A percentile compares a stretch with the other conserved stretches of the same genome.
These are phyloP conservation scores for Papiliotrema flavescens DNA, from an alignment of 1,284 basidiomycete genomes.

Conservation along the genomic window DNA sequence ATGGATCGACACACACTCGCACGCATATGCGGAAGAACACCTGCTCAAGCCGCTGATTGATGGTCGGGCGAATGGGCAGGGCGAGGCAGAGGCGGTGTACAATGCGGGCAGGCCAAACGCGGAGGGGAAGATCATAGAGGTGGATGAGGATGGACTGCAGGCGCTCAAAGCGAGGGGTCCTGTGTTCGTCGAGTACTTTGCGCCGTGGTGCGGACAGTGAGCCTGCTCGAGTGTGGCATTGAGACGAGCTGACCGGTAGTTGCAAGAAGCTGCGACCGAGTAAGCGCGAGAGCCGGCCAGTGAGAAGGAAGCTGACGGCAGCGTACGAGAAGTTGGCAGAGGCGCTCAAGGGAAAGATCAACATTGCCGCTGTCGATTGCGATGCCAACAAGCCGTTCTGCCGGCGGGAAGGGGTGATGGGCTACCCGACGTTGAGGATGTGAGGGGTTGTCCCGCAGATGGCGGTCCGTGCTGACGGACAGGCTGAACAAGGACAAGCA, in stretches of 20 bases:
- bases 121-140: conserved; percentile 59
- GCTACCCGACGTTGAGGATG: conserved; percentile 76
- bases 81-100: conserved; percentile 10
- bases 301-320: not conserved
- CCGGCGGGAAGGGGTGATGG: conserved; percentile 60
- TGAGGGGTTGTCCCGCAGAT: conserved; percentile 46
- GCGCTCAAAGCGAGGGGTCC: conserved; percentile 58
- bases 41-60: conserved; percentile 5
- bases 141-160: conserved; percentile 58
- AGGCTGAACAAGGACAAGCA: conserved; percentile 52
- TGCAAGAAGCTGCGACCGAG: conserved; percentile 83
- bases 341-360: conserved; percentile 64
- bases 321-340: conserved; percentile 69
- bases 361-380: conserved; percentile 80
- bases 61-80: not conserved
- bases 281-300: conserved; percentile 21
- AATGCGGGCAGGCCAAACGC: conserved; percentile 53
- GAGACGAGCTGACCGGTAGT: conserved; percentile 27
- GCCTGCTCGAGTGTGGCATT: conserved; percentile 8
- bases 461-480: not conserved
- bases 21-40: conserved; percentile 40
- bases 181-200: conserved; percentile 83
- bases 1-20: conserved; percentile 54
- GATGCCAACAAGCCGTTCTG: conserved; percentile 69
- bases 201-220: conserved; percentile 85